Percentiles rank a stretch among this genome's conserved stretches.
phyloP scores from a whole-genome alignment of 75 land plant genomes.

The Cunninghamia lanceolata region DNA sequence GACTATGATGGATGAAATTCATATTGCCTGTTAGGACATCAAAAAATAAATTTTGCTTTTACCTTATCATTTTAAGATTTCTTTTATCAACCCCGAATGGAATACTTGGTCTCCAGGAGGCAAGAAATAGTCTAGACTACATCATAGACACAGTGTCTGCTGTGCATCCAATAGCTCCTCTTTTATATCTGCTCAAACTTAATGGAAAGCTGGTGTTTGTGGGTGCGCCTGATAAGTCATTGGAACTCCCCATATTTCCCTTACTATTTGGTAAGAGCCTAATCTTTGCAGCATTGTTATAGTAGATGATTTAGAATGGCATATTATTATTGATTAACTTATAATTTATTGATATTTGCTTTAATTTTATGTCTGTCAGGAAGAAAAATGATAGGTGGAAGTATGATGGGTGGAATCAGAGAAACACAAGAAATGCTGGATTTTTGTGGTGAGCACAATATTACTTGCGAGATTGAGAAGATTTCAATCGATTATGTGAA shows the following conservation, averaged over 20 bases:
- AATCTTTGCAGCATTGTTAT: neutral
- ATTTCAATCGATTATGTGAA: slow-evolving; percentile 27
- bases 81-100: neutral
- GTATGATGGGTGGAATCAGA: slow-evolving; percentile 39
- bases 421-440: slow-evolving; percentile 64
- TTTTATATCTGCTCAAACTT: slow-evolving; percentile 52
- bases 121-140: slow-evolving; percentile 58
- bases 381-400: slow-evolving; percentile 40
- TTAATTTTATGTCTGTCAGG: slow-evolving; percentile 14
- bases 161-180: slow-evolving; percentile 61
- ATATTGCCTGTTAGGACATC: too few relatives aligned
- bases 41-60: too few relatives aligned
- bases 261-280: slow-evolving; percentile 25
- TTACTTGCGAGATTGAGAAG: slow-evolving; percentile 37
- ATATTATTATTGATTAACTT: too few relatives aligned
- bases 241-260: slow-evolving; percentile 46
- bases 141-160: slow-evolving; percentile 76
- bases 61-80: neutral
- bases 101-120: slow-evolving; percentile 12
- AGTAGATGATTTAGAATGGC: neutral
- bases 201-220: slow-evolving; percentile 64
- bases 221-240: slow-evolving; percentile 56
- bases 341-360: too few relatives aligned
- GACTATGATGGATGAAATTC: too few relatives aligned
- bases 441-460: slow-evolving; percentile 50